phyloP scores from a whole-genome alignment of 768 basidiomycete species.

The Hygrocybe punicea region DNA sequence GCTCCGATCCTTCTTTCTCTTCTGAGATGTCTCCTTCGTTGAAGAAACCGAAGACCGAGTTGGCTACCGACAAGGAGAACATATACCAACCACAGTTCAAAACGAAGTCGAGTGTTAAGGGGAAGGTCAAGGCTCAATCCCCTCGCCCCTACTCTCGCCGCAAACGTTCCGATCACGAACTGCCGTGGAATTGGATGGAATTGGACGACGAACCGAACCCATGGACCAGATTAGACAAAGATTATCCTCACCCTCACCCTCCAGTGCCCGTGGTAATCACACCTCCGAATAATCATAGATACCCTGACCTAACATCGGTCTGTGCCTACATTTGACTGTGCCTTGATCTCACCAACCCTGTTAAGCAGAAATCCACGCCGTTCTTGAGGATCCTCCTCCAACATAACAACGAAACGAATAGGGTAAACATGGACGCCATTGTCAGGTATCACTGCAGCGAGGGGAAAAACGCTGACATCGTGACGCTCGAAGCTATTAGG shows the following conservation, averaged over 20 bases:
- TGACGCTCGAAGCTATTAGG: slow-evolving; percentile 42
- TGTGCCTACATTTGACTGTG: not conserved
- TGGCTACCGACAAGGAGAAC: slow-evolving; percentile 15
- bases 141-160: not conserved
- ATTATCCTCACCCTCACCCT: slow-evolving; percentile 18
- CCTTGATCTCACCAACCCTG: not conserved
- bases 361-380: slow-evolving; percentile 30
- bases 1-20: slow-evolving; percentile 14
- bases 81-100: slow-evolving; percentile 7
- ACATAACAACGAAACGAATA: slow-evolving; percentile 29
- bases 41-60: slow-evolving; percentile 14
- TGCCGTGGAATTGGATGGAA: slow-evolving; percentile 8
- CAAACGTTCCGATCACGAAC: too few relatives aligned
- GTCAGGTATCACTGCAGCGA: slow-evolving; percentile 22
- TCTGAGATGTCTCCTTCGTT: slow-evolving; percentile 15
- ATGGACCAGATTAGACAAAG: slow-evolving; percentile 24
- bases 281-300: not conserved
- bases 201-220: slow-evolving; percentile 23
- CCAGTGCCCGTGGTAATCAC: not conserved
- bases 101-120: slow-evolving; percentile 2
- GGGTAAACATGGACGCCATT: slow-evolving; percentile 22
- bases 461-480: slow-evolving; percentile 36
- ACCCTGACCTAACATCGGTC: slow-evolving; percentile 31
- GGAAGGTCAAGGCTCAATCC: not conserved
- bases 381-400: slow-evolving; percentile 27